Conservation (phyloP, 2,329 filamentous ascomycete species). For the Trichoderma atroviride region DNA sequence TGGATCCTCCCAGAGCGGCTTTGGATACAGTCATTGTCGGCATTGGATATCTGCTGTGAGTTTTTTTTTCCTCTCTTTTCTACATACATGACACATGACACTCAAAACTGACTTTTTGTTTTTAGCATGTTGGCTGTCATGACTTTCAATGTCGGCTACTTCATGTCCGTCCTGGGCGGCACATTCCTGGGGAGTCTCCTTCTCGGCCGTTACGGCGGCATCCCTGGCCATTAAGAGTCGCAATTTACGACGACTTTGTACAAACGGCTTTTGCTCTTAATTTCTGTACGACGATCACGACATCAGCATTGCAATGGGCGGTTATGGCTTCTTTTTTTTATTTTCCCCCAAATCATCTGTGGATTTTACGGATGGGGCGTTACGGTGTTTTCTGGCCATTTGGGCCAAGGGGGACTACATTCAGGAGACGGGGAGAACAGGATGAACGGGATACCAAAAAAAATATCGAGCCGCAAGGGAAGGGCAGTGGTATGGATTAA, state of each 20-base stretch:
- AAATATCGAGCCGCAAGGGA: background rate
- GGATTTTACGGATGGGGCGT: background rate
- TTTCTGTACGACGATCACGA: background rate
- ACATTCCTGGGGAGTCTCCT: constrained; percentile 85
- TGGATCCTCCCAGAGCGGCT: constrained; percentile 73
- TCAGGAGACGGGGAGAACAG: background rate
- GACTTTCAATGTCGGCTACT: constrained; percentile 86
- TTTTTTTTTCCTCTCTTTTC: constrained; percentile 34
- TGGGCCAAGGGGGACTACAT: background rate
- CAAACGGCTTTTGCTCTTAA: background rate
- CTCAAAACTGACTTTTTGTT: background rate
- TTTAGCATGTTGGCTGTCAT: constrained; percentile 89
- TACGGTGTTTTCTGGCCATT: background rate
- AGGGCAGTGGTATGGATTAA: background rate
- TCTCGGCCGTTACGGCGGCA: constrained; percentile 68
- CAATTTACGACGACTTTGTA: background rate
- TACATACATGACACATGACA: background rate
- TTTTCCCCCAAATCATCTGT: background rate
- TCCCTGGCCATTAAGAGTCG: constrained; percentile 50
- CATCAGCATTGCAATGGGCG: background rate
- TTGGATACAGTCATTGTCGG: constrained; percentile 74
- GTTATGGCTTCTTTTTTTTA: background rate
- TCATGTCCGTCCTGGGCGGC: constrained; percentile 75
- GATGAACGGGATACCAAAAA: background rate
- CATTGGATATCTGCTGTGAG: constrained; percentile 84